These are phyloP conservation scores for Arthrinium phaeospermum DNA, from an alignment of 2,329 filamentous ascomycete genomes.

Conservation along the genomic window DNA sequence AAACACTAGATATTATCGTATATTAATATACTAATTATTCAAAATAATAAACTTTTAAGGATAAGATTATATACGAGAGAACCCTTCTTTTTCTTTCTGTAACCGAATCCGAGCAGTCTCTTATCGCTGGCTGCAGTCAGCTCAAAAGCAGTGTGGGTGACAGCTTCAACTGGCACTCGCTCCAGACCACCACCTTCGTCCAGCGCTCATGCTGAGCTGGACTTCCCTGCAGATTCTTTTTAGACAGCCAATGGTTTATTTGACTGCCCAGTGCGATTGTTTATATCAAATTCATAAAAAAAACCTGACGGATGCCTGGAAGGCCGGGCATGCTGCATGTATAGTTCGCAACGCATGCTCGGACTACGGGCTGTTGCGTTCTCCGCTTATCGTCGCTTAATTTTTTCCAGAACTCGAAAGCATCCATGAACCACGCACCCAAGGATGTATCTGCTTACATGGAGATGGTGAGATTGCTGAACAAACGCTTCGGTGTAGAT, in stretches of 20 bases:
- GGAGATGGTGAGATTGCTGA: neutral
- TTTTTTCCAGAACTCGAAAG: neutral
- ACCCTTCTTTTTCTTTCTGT: neutral
- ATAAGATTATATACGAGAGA: no score
- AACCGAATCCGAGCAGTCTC: conserved; percentile 3
- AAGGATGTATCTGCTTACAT: neutral
- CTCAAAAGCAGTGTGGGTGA: neutral
- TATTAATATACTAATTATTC: no score
- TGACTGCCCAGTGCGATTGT: no score
- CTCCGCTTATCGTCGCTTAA: neutral
- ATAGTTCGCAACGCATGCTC: neutral
- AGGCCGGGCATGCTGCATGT: neutral
- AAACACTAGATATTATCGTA: no score
- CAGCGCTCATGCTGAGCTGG: neutral
- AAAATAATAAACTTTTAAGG: no score
- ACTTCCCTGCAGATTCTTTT: no score
- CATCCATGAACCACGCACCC: neutral
- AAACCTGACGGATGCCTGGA: neutral
- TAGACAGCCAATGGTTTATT: neutral
- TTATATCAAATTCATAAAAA: neutral
- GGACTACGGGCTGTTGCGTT: conserved; percentile 1
- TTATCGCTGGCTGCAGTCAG: neutral
- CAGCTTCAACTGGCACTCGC: neutral
- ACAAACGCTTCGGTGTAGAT: neutral
- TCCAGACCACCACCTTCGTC: neutral